Conservation (phyloP, 2,329 filamentous ascomycete species). For the Dothiorella sarmentorum region DNA sequence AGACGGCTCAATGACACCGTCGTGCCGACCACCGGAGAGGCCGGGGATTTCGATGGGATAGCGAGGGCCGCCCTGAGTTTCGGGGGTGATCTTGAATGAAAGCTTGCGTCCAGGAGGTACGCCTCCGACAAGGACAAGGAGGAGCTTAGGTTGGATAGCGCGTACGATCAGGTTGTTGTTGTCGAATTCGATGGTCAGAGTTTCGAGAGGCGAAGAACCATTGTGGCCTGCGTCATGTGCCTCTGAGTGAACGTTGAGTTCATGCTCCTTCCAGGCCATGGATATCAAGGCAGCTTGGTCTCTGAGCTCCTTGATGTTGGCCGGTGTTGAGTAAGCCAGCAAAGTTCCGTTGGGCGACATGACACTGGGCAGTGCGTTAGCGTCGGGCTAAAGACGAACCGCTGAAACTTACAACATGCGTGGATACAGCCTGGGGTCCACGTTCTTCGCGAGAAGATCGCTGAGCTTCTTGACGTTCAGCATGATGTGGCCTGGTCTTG, state of each 20-base stretch:
- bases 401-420: conserved; percentile 38
- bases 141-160: conserved; percentile 44
- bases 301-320: conserved; percentile 48
- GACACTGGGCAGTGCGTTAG: conserved; percentile 30
- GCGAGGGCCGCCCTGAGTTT: conserved; percentile 39
- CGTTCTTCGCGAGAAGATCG: conserved; percentile 43
- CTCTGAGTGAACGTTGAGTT: conserved; percentile 13
- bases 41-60: conserved; percentile 30
- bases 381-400: background rate
- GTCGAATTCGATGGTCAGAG: conserved; percentile 47
- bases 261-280: conserved; percentile 49
- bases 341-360: conserved; percentile 52
- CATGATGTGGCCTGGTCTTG: conserved; percentile 30
- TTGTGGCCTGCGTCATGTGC: conserved; percentile 4
- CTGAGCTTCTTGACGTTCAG: conserved; percentile 43
- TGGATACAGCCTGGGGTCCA: conserved; percentile 41
- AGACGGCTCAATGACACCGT: conserved; percentile 17
- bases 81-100: conserved; percentile 43
- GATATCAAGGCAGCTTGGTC: conserved; percentile 49
- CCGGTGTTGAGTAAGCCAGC: conserved; percentile 47
- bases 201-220: conserved; percentile 32
- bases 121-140: conserved; percentile 48
- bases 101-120: conserved; percentile 41
- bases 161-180: conserved; percentile 46
- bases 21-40: conserved; percentile 17